phyloP scores from a whole-genome alignment of 2,329 filamentous ascomycete species.

The Penicillium capsulatum region DNA sequence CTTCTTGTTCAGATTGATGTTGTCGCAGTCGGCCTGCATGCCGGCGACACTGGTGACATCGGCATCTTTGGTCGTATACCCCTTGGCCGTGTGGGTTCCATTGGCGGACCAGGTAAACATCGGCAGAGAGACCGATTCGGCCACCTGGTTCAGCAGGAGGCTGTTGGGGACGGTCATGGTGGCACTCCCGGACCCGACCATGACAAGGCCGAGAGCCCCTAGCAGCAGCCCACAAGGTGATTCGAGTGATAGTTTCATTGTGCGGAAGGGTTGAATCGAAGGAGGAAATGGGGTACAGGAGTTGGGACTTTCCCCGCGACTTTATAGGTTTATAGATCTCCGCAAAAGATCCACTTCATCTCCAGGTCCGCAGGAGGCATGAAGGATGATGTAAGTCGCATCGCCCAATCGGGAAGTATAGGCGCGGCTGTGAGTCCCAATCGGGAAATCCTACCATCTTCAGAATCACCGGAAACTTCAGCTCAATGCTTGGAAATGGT shows the following conservation, averaged over 20 bases:
- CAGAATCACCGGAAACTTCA: no score
- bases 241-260: conserved; percentile 1
- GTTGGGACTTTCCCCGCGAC: no score
- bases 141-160: conserved; percentile 13
- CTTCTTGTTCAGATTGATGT: conserved; percentile 23
- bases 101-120: conserved; percentile 22
- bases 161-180: conserved; percentile 15
- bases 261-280: no score
- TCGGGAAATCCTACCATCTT: no score
- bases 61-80: conserved; percentile 15
- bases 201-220: conserved; percentile 10
- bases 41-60: conserved; percentile 10
- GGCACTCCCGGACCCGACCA: conserved; percentile 7
- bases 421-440: no score
- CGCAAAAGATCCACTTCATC: no score
- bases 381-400: no score
- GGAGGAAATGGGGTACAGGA: background rate
- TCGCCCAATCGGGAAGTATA: no score
- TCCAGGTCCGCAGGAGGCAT: no score
- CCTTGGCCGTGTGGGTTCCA: conserved; percentile 21
- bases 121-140: conserved; percentile 16
- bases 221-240: conserved; percentile 3
- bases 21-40: conserved; percentile 19
- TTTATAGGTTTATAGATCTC: no score
- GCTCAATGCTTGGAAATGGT: no score